These are phyloP conservation scores for Colletotrichum costaricense DNA, from an alignment of 2,329 filamentous ascomycete species.

Conservation along the genomic window DNA sequence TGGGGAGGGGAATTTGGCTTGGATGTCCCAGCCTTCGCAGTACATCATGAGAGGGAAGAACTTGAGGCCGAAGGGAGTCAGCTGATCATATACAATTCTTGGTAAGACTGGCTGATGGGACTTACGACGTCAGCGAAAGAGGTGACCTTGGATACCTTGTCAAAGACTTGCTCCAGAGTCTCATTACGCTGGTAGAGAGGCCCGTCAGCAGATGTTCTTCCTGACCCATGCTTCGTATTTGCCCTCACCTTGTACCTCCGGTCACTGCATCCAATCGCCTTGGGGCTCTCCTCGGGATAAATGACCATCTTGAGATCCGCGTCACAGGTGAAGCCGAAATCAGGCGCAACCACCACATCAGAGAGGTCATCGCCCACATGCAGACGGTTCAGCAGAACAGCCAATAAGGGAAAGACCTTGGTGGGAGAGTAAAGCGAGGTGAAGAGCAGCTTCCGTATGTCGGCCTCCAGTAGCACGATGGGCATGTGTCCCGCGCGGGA, in stretches of 20 bases:
- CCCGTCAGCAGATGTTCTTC: neutral
- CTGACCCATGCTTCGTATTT: neutral
- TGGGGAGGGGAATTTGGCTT: constrained; percentile 43
- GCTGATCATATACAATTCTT: neutral
- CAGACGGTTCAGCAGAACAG: constrained; percentile 45
- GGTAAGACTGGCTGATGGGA: neutral
- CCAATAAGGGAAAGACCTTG: constrained; percentile 45
- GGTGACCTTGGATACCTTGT: constrained; percentile 44
- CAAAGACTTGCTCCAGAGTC: constrained; percentile 43
- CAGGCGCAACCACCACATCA: constrained; percentile 11
- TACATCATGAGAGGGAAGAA: constrained; percentile 47
- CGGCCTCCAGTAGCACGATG: constrained; percentile 49
- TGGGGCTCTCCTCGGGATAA: constrained; percentile 27
- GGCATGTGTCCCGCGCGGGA: constrained; percentile 44
- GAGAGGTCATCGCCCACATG: constrained; percentile 39
- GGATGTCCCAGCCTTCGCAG: constrained; percentile 48
- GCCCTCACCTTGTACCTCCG: constrained; percentile 40
- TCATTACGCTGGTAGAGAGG: constrained; percentile 42
- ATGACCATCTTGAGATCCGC: neutral
- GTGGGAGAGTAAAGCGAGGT: constrained; percentile 47
- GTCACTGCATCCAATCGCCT: constrained; percentile 46
- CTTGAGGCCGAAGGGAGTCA: constrained; percentile 33
- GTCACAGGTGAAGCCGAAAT: constrained; percentile 32
- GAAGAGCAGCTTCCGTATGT: constrained; percentile 51
- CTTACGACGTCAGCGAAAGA: constrained; percentile 51